Conservation (phyloP, 331 rosid species). For the Telfairia occidentalis region DNA sequence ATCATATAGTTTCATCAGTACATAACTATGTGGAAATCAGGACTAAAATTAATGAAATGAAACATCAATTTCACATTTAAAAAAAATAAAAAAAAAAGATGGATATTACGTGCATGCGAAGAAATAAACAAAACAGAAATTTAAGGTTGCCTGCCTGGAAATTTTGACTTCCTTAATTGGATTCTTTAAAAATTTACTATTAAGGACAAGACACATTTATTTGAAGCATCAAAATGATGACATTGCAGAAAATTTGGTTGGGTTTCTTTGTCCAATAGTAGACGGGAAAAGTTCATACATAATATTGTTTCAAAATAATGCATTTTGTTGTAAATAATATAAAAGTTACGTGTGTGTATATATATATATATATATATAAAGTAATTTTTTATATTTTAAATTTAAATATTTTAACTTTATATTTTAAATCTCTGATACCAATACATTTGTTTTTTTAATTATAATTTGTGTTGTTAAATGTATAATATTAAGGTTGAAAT, state of each 20-base stretch:
- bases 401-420: no score
- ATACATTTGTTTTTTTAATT: no score
- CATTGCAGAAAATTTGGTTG: background rate
- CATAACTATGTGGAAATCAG: background rate
- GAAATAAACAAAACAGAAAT: background rate
- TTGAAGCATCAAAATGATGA: background rate
- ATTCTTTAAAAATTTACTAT: background rate
- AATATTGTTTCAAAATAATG: background rate
- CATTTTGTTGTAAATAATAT: background rate
- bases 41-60: background rate
- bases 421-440: no score
- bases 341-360: no score
- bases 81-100: background rate
- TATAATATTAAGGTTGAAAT: background rate
- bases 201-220: background rate
- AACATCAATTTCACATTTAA: background rate
- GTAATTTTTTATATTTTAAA: no score
- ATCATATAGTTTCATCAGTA: background rate
- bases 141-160: background rate
- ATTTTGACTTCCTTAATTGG: background rate
- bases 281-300: background rate
- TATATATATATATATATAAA: no score
- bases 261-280: background rate
- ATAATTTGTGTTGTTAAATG: background rate
- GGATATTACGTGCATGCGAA: background rate